phyloP scores from a whole-genome alignment of 164 flowering plant genomes.

The Pachysandra terminalis region DNA sequence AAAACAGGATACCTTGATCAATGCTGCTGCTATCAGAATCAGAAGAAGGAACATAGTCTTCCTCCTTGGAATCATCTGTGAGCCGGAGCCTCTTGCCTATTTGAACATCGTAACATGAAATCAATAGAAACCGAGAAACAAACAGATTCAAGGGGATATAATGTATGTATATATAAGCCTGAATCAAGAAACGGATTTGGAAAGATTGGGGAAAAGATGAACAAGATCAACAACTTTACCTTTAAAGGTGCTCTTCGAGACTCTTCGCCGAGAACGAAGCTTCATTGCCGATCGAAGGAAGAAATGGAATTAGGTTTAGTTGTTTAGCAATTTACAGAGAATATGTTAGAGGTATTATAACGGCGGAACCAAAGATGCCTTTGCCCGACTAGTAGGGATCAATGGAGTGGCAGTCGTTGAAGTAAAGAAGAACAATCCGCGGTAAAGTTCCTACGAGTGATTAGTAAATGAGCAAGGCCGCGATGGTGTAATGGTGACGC shows the following conservation, averaged over 20 bases:
- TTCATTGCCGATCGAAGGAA: conserved; percentile 7
- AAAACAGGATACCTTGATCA: conserved; percentile 18
- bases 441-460: no score
- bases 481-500: no score
- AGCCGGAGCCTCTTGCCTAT: conserved; percentile 2
- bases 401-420: no score
- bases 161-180: not conserved
- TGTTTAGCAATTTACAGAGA: not conserved
- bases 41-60: conserved; percentile 11
- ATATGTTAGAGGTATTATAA: no score
- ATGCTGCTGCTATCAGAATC: conserved; percentile 22
- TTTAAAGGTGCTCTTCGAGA: not conserved
- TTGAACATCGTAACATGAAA: not conserved
- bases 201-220: not conserved
- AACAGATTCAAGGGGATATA: not conserved
- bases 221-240: conserved; percentile 2
- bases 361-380: no score
- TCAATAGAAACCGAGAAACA: not conserved
- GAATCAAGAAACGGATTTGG: not conserved
- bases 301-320: conserved; percentile 2
- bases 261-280: conserved; percentile 6
- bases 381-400: no score
- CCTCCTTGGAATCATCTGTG: conserved; percentile 20
- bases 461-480: no score
- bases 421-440: no score